These are phyloP conservation scores for Allium fistulosum DNA, from an alignment of 106 monocot genomes.

Conservation along the genomic window DNA sequence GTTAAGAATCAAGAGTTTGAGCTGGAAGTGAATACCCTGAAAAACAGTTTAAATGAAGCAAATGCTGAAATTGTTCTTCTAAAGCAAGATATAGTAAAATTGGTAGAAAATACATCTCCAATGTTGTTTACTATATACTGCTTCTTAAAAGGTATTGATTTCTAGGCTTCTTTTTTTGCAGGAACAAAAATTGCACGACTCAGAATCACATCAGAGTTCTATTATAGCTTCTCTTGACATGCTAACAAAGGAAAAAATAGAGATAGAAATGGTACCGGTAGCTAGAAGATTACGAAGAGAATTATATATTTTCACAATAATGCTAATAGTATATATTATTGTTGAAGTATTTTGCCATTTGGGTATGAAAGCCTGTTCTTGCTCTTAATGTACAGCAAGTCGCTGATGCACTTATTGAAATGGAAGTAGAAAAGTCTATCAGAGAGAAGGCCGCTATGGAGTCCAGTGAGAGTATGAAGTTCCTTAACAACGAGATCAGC, in stretches of 20 bases:
- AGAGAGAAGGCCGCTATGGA: conserved; percentile 48
- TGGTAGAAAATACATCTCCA: conserved; percentile 20
- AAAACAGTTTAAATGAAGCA: conserved; percentile 29
- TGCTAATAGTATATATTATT: too few relatives aligned
- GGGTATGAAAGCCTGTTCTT: too few relatives aligned
- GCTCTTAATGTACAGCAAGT: conserved; percentile 54
- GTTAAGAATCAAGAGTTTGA: conserved; percentile 18
- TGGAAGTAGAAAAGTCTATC: conserved; percentile 66
- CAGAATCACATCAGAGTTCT: conserved; percentile 31
- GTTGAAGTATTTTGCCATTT: too few relatives aligned
- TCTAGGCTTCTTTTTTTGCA: conserved; percentile 22
- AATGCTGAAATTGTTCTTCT: conserved; percentile 45
- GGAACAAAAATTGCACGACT: conserved; percentile 38
- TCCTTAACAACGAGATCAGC: conserved; percentile 27
- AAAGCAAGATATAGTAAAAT: conserved; percentile 39
- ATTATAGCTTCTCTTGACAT: conserved; percentile 40
- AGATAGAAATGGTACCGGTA: conserved; percentile 63
- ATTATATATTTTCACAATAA: too few relatives aligned
- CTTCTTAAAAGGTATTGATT: background rate
- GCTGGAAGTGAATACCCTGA: conserved; percentile 40
- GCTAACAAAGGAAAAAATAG: conserved; percentile 69
- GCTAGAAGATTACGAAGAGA: too few relatives aligned
- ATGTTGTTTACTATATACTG: background rate
- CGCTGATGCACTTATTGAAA: conserved; percentile 74
- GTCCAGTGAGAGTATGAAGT: conserved; percentile 29